These are phyloP conservation scores for Malus orientalis DNA, from an alignment of 306 rosid species.

Conservation along the genomic window DNA sequence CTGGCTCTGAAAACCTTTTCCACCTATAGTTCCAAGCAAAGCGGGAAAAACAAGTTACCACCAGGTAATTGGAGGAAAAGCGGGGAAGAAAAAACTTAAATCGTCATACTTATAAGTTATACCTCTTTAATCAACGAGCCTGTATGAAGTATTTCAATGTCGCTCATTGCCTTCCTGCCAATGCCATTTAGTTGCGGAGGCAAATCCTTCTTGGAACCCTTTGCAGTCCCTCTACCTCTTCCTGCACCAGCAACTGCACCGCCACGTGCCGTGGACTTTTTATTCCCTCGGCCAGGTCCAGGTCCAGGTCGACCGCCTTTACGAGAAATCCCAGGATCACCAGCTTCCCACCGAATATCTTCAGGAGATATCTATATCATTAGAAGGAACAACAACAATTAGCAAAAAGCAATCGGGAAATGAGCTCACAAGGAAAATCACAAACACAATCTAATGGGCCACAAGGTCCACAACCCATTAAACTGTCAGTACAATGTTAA, in stretches of 20 bases:
- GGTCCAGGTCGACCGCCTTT: conserved; percentile 49
- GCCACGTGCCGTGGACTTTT: conserved; percentile 52
- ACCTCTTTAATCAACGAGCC: conserved; percentile 83
- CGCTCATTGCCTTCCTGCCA: conserved; percentile 49
- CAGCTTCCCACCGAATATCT: conserved; percentile 78
- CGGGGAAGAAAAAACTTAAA: neutral
- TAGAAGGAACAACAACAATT: conserved; percentile 3
- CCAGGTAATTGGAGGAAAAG: neutral
- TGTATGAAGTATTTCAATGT: conserved; percentile 71
- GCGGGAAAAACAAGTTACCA: conserved; percentile 3
- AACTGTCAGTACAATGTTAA: neutral
- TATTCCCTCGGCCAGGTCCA: conserved; percentile 58
- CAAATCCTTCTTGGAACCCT: conserved; percentile 51
- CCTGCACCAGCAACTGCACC: conserved; percentile 57
- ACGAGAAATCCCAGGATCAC: conserved; percentile 45
- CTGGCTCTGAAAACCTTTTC: conserved; percentile 60
- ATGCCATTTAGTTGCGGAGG: conserved; percentile 51
- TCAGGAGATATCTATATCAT: conserved; percentile 58
- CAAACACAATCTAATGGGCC: neutral
- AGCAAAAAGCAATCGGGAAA: neutral
- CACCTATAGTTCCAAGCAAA: conserved; percentile 43
- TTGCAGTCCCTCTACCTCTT: conserved; percentile 70
- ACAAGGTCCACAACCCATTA: neutral
- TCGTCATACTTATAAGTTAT: neutral
- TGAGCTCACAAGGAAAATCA: neutral